A percentile compares a stretch with the other conserved stretches of the same genome.
phyloP scores from a whole-genome alignment of 164 flowering plant genomes.

The Sedum album region DNA sequence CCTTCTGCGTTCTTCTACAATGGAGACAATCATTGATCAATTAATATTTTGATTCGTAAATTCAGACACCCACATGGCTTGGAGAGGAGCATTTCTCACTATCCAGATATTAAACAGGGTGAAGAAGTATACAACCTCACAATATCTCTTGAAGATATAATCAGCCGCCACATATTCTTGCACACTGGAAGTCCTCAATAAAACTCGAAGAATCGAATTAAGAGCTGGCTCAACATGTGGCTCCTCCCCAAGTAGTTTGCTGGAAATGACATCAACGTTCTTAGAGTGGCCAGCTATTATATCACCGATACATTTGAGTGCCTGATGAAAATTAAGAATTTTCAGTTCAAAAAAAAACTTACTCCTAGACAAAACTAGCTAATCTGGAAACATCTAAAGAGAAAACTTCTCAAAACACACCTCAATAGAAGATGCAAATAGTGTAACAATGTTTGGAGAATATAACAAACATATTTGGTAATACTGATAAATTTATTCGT shows the following conservation, averaged over 20 bases:
- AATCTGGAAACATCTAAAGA: not conserved
- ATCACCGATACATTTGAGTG: constrained; percentile 77
- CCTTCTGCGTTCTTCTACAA: constrained; percentile 74
- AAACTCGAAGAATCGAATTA: constrained; percentile 74
- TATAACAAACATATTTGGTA: not conserved
- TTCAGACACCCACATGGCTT: not conserved
- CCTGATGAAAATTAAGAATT: constrained; percentile 27
- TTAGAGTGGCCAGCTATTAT: constrained; percentile 60
- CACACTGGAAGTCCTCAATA: constrained; percentile 60
- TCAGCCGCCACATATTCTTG: constrained; percentile 88
- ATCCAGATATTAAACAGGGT: constrained; percentile 1
- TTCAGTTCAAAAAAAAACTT: not conserved
- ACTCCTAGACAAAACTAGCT: not conserved
- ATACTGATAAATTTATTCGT: constrained; percentile 4
- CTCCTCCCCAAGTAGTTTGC: constrained; percentile 81
- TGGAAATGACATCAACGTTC: constrained; percentile 59
- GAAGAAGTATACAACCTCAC: constrained; percentile 49
- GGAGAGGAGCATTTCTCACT: no score
- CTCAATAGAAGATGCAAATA: not conserved
- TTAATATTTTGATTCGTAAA: not conserved
- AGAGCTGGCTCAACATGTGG: constrained; percentile 73
- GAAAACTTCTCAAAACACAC: no score
- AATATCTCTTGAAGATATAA: constrained; percentile 73
- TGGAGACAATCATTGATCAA: constrained; percentile 11
- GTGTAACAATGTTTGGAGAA: not conserved